phyloP scores from a whole-genome alignment of 2,329 filamentous ascomycete species.

The Beauveria sp. region DNA sequence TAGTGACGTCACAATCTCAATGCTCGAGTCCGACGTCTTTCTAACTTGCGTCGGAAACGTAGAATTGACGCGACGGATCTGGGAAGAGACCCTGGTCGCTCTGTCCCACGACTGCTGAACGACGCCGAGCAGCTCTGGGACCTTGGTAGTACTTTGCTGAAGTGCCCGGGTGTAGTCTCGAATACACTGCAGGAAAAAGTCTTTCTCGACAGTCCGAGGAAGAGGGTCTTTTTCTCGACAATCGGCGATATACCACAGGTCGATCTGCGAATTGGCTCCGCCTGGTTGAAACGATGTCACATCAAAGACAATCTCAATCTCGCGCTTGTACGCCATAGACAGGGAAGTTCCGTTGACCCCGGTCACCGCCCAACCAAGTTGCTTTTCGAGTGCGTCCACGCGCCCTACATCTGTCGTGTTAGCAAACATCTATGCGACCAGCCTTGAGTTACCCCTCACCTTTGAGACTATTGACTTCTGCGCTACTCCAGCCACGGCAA shows the following conservation, averaged over 20 bases:
- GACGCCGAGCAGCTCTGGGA: slow-evolving; percentile 49
- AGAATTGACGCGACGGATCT: slow-evolving; percentile 54
- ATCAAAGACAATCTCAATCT: slow-evolving; percentile 69
- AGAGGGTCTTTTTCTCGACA: slow-evolving; percentile 44
- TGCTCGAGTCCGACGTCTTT: slow-evolving; percentile 56
- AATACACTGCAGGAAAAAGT: slow-evolving; percentile 69
- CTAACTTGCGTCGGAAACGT: slow-evolving; percentile 57
- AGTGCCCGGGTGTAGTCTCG: slow-evolving; percentile 59
- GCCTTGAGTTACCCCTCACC: slow-evolving; percentile 36
- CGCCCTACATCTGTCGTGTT: slow-evolving; percentile 44
- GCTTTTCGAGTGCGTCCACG: slow-evolving; percentile 57
- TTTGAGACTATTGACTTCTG: slow-evolving; percentile 74
- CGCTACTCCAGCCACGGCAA: slow-evolving; percentile 79
- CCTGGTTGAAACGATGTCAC: slow-evolving; percentile 49
- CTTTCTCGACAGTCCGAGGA: slow-evolving; percentile 56
- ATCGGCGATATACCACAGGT: slow-evolving; percentile 62
- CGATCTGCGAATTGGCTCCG: slow-evolving; percentile 48
- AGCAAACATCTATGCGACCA: slow-evolving; percentile 20
- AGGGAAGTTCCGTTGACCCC: slow-evolving; percentile 50
- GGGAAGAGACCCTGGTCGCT: slow-evolving; percentile 49
- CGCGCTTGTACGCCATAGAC: slow-evolving; percentile 66
- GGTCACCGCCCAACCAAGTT: slow-evolving; percentile 65
- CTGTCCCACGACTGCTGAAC: slow-evolving; percentile 61
- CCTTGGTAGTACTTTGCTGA: slow-evolving; percentile 47
- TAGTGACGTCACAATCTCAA: slow-evolving; percentile 54